phyloP scores from a whole-genome alignment of 176 grass and related monocot species.

The Luzula sylvatica region DNA sequence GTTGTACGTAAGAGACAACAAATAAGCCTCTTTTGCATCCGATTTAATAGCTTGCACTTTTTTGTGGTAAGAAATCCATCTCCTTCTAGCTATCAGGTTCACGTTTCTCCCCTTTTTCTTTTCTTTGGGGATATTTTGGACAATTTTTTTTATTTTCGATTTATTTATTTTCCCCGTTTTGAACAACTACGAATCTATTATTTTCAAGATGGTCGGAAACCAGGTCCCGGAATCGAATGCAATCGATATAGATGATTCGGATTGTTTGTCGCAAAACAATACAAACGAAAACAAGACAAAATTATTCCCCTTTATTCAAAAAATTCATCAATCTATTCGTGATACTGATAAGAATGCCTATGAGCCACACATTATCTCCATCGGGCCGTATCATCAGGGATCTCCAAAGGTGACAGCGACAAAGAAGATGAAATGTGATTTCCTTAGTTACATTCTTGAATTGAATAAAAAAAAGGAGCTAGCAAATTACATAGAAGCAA shows the following conservation, averaged over 20 bases:
- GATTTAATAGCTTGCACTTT: no score
- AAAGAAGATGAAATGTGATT: not conserved
- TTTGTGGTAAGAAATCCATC: no score
- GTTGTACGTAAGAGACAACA: no score
- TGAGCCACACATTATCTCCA: conserved; percentile 1
- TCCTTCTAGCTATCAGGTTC: no score
- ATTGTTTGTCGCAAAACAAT: not conserved
- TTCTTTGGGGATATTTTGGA: no score
- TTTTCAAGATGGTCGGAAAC: no score
- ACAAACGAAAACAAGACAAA: not conserved
- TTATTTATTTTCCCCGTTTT: no score
- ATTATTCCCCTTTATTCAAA: conserved; percentile 12
- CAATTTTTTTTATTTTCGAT: no score
- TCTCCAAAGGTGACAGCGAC: no score
- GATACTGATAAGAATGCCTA: not conserved
- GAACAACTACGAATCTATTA: no score
- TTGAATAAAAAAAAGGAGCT: not conserved
- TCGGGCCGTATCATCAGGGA: not conserved
- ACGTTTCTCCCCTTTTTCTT: no score
- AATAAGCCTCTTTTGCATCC: no score
- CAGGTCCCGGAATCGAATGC: not conserved
- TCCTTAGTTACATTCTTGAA: not conserved
- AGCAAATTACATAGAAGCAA: not conserved
- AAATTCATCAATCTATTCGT: not conserved
- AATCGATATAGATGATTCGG: not conserved